phyloP scores from a whole-genome alignment of 2,329 filamentous ascomycete genomes.

The Beauveria rudraprayagi region DNA sequence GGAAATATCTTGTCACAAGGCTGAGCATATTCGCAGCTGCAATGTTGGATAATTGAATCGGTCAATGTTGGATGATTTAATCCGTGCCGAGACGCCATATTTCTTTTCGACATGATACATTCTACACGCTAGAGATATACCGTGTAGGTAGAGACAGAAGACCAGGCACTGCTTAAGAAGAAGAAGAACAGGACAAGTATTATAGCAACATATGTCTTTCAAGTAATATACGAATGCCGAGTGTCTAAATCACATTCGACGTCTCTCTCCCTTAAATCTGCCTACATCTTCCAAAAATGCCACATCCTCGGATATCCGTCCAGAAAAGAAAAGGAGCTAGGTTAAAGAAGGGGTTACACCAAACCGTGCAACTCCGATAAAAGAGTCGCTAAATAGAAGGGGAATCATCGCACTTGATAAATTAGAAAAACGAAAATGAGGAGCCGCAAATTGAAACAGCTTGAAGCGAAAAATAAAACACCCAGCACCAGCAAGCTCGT shows the following conservation, averaged over 20 bases:
- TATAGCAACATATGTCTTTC: constrained; percentile 6
- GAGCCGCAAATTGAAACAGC: background rate
- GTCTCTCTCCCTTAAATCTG: constrained; percentile 1
- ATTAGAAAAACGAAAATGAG: background rate
- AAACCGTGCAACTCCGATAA: constrained; percentile 10
- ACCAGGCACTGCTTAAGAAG: background rate
- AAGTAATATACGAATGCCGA: constrained; percentile 10
- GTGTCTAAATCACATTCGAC: constrained; percentile 3
- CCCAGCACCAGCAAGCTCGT: background rate
- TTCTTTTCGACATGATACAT: background rate
- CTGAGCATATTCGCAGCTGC: background rate
- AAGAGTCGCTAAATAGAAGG: constrained; percentile 13
- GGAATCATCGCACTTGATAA: constrained; percentile 11
- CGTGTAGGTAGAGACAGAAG: background rate
- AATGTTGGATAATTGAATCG: background rate
- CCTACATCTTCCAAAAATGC: constrained; percentile 6
- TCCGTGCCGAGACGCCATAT: too few relatives aligned
- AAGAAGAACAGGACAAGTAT: background rate
- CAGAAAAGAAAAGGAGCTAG: background rate
- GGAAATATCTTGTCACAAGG: background rate
- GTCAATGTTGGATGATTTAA: too few relatives aligned
- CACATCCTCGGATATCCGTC: constrained; percentile 4
- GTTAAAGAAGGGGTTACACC: constrained; percentile 6
- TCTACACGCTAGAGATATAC: background rate
- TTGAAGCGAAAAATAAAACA: background rate